Evolutionary conservation across 805 yeast genomes (phyloP).

Genomic region (Sugiyamaella americana): DNA sequence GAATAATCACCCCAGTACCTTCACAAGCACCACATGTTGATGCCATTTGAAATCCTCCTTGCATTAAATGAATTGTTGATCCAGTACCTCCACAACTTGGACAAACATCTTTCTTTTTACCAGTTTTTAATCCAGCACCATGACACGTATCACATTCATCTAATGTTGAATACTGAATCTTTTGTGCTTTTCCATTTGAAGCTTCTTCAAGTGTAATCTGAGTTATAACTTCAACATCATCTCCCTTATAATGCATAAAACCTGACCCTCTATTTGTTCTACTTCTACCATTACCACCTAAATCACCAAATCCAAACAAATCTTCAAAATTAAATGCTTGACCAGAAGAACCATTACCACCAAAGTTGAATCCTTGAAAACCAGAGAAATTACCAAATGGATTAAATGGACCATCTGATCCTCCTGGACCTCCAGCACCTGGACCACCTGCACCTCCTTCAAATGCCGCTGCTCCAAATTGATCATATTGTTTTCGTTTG

Average conservation of each 20-base stretch:
- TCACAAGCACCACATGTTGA: slow-evolving; percentile 83
- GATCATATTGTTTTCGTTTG: slow-evolving; percentile 85
- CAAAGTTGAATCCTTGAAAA: slow-evolving; percentile 33
- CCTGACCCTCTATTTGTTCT: slow-evolving; percentile 39
- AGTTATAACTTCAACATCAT: slow-evolving; percentile 74
- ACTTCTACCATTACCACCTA: slow-evolving; percentile 33
- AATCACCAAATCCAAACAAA: slow-evolving; percentile 47
- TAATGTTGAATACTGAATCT: slow-evolving; percentile 64
- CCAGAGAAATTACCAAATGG: slow-evolving; percentile 37
- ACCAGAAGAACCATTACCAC: slow-evolving; percentile 36
- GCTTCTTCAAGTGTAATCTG: slow-evolving; percentile 79
- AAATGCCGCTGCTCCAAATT: slow-evolving; percentile 83
- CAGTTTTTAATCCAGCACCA: slow-evolving; percentile 79
- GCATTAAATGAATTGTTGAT: slow-evolving; percentile 71
- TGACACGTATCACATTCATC: slow-evolving; percentile 74
- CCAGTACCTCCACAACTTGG: slow-evolving; percentile 90
- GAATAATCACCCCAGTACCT: slow-evolving; percentile 80
- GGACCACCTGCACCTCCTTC: slow-evolving; percentile 50
- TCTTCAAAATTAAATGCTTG: slow-evolving; percentile 52
- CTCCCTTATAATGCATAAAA: slow-evolving; percentile 81
- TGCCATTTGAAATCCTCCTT: slow-evolving; percentile 96
- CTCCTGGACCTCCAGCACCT: slow-evolving; percentile 45
- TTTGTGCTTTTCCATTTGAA: slow-evolving; percentile 51
- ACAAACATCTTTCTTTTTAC: slow-evolving; percentile 73
- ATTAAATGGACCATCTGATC: slow-evolving; percentile 41